A percentile compares a stretch with the other conserved stretches of the same genome.
phyloP scores from a whole-genome alignment of 257 asterid genomes.

The Hygrophila difformis region DNA sequence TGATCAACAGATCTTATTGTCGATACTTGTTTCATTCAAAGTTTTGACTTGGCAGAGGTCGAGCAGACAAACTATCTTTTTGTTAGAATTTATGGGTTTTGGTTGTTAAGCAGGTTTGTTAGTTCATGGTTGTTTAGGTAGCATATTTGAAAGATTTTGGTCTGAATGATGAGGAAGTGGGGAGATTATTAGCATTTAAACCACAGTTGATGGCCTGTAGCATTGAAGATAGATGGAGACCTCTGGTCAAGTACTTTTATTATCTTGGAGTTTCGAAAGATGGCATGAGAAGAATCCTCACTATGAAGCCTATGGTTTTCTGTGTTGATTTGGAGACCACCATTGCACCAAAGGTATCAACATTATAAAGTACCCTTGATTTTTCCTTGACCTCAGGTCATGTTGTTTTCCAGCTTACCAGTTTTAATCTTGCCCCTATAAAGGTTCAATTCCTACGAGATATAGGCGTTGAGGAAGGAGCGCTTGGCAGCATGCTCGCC shows the following conservation, averaged over 20 bases:
- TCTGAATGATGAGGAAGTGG: constrained; percentile 61
- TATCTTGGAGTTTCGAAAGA: constrained; percentile 84
- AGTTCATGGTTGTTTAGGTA: constrained; percentile 40
- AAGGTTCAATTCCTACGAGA: constrained; percentile 88
- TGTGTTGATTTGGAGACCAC: constrained; percentile 68
- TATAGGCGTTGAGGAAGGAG: constrained; percentile 69
- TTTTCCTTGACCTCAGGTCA: background rate
- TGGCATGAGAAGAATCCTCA: constrained; percentile 88
- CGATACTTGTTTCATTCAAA: too few relatives aligned
- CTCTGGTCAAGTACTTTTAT: constrained; percentile 86
- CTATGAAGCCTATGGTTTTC: constrained; percentile 63
- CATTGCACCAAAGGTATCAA: constrained; percentile 76
- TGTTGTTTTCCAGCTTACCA: background rate
- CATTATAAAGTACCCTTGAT: background rate
- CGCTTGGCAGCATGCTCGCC: constrained; percentile 56
- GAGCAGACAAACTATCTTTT: too few relatives aligned
- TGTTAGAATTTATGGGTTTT: background rate
- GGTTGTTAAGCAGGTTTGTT: constrained; percentile 2
- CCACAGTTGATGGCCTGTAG: constrained; percentile 94
- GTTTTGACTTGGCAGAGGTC: too few relatives aligned
- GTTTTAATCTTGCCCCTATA: background rate
- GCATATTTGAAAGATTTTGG: constrained; percentile 81
- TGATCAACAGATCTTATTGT: background rate
- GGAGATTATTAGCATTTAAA: constrained; percentile 73
- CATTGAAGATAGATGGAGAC: constrained; percentile 78